These are phyloP conservation scores for Excoecaria cochinchinensis DNA, from an alignment of 345 rosid species.

Conservation along the genomic window DNA sequence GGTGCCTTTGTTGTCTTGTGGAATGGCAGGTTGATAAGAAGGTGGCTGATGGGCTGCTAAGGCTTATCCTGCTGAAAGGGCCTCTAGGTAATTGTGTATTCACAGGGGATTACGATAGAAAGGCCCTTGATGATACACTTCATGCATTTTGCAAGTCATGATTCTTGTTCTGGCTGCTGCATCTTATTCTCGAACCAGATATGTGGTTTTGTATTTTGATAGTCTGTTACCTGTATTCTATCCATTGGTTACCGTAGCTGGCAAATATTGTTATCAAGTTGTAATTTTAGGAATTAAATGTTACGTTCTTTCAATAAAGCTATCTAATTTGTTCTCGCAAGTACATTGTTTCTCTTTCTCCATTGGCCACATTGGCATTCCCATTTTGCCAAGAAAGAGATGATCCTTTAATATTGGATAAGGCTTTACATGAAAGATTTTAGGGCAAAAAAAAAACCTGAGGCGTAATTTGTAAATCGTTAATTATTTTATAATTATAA, in stretches of 20 bases:
- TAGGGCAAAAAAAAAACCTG: too few species aligned
- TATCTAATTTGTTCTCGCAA: neutral
- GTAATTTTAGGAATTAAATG: conserved; percentile 2
- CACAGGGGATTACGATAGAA: conserved; percentile 85
- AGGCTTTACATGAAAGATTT: too few species aligned
- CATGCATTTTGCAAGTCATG: conserved; percentile 63
- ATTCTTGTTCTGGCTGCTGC: conserved; percentile 12
- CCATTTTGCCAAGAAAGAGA: neutral
- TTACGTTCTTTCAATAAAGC: neutral
- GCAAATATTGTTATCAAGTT: neutral
- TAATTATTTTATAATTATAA: too few species aligned
- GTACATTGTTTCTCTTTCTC: too few species aligned
- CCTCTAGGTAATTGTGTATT: conserved; percentile 90
- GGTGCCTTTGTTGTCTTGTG: neutral
- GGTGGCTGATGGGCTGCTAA: conserved; percentile 91
- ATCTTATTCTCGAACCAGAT: neutral
- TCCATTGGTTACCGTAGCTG: neutral
- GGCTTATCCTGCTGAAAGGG: conserved; percentile 93
- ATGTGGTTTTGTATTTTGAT: neutral
- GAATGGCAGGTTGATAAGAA: conserved; percentile 87
- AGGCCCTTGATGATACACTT: conserved; percentile 81
- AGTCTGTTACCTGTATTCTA: neutral
- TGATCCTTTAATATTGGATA: too few species aligned
- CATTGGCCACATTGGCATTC: neutral
- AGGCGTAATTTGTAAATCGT: too few species aligned